Evolutionary conservation across 1,139 yeast genomes (phyloP).

Genomic region (Trichomonascaceae sp.): DNA sequence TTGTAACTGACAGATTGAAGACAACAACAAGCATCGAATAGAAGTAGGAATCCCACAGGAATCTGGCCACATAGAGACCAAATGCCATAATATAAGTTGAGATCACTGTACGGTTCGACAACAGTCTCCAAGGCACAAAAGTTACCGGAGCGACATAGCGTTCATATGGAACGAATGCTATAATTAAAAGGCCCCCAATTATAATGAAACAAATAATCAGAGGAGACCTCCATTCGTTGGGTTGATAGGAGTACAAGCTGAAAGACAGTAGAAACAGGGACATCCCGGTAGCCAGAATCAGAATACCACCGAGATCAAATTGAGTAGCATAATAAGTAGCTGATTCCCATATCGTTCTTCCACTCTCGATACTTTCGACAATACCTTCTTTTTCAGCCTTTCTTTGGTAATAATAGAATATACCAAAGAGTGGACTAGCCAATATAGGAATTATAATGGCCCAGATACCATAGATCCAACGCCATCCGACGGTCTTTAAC

Average conservation of each 20-base stretch:
- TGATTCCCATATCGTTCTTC: constrained; percentile 17
- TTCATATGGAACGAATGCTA: constrained; percentile 29
- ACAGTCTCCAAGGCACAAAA: constrained; percentile 25
- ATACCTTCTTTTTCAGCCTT: constrained; percentile 25
- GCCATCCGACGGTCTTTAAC: constrained; percentile 25
- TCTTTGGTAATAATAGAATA: constrained; percentile 27
- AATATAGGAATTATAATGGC: constrained; percentile 33
- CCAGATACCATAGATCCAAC: constrained; percentile 36
- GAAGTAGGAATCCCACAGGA: constrained; percentile 30
- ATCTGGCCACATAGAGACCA: constrained; percentile 23
- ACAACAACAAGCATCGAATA: constrained; percentile 28
- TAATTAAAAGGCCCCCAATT: constrained; percentile 28
- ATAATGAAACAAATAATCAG: constrained; percentile 32
- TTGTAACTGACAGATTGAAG: constrained; percentile 22
- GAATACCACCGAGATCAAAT: constrained; percentile 35
- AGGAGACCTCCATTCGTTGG: constrained; percentile 26
- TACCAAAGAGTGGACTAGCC: constrained; percentile 27
- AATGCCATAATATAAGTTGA: constrained; percentile 29
- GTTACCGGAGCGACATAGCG: constrained; percentile 26
- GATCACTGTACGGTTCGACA: constrained; percentile 27
- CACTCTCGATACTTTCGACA: constrained; percentile 14
- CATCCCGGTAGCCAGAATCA: constrained; percentile 31
- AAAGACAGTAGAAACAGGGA: constrained; percentile 35
- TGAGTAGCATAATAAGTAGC: constrained; percentile 24
- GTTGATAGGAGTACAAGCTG: constrained; percentile 29